A percentile compares a stretch with the other conserved stretches of the same genome.
Evolutionary conservation across 495 filamentous ascomycete genomes (phyloP).

Genomic region (Lepidopterella palustris): DNA sequence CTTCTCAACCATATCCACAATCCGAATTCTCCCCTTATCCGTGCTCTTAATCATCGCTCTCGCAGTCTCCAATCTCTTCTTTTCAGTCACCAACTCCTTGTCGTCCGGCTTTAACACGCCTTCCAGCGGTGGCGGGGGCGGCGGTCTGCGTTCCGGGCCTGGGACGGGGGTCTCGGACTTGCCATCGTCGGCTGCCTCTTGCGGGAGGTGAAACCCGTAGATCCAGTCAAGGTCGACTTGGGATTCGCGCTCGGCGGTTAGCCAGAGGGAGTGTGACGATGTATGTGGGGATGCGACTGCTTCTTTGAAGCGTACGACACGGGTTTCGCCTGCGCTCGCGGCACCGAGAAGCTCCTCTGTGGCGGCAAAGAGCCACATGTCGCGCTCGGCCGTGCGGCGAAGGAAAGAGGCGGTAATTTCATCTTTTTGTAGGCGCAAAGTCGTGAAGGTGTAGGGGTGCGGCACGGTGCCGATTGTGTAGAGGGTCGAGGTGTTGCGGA

Average conservation of each 20-base stretch:
- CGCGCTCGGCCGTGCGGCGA: conserved; percentile 66
- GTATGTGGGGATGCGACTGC: conserved; percentile 61
- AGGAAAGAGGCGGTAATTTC: conserved; percentile 60
- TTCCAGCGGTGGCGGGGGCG: conserved; percentile 6
- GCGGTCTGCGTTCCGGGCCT: conserved; percentile 2
- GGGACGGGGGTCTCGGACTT: conserved; percentile 29
- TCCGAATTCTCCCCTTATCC: conserved; percentile 22
- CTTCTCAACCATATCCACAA: conserved; percentile 66
- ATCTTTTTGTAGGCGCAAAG: conserved; percentile 48
- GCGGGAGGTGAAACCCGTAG: conserved; percentile 77
- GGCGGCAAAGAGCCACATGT: conserved; percentile 68
- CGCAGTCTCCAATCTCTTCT: conserved; percentile 27
- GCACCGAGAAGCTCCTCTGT: conserved; percentile 63
- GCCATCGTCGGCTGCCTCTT: conserved; percentile 45
- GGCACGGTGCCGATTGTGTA: conserved; percentile 85
- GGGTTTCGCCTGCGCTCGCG: conserved; percentile 51
- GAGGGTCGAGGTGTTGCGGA: conserved; percentile 39
- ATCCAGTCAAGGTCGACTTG: conserved; percentile 73
- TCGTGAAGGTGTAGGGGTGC: conserved; percentile 77
- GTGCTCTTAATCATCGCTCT: conserved; percentile 47
- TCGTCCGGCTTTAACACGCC: conserved; percentile 4
- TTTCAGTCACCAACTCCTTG: conserved; percentile 29
- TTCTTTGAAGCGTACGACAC: conserved; percentile 74
- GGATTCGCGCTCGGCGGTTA: conserved; percentile 62
- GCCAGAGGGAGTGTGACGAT: conserved; percentile 62